A percentile compares a stretch with the other conserved stretches of the same genome.
Conservation (phyloP, 1,284 basidiomycete species). For the Xerocomus nothofagi region DNA sequence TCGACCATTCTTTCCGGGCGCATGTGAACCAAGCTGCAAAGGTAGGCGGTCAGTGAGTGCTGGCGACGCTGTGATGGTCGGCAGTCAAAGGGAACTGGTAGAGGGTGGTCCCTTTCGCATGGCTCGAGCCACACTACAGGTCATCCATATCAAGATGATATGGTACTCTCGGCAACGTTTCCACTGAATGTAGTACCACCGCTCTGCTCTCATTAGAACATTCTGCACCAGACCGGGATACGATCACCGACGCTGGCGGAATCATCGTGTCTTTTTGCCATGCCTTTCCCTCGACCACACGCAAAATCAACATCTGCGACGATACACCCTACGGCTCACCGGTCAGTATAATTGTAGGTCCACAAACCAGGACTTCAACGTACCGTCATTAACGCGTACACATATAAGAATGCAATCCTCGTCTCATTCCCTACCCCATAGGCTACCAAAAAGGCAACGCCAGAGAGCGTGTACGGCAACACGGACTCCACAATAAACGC, state of each 20-base stretch:
- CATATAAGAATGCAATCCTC: conserved; percentile 1
- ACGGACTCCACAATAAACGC: conserved; percentile 18
- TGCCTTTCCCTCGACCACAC: conserved; percentile 7
- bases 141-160: too few relatives aligned
- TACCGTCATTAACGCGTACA: conserved; percentile 15
- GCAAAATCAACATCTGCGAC: conserved; percentile 22
- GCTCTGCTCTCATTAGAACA: background rate
- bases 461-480: conserved; percentile 14
- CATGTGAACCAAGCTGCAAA: too few relatives aligned
- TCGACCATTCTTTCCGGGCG: too few relatives aligned
- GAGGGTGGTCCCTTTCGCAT: conserved; percentile 5
- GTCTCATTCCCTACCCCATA: conserved; percentile 1
- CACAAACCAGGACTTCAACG: background rate
- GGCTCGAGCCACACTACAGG: conserved; percentile 10
- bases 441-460: conserved; percentile 12
- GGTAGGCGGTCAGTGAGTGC: too few relatives aligned
- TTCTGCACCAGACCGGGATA: background rate
- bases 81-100: too few relatives aligned
- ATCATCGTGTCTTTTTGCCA: background rate
- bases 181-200: background rate
- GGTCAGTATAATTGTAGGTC: background rate
- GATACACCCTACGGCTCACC: conserved; percentile 15
- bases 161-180: background rate
- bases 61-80: too few relatives aligned
- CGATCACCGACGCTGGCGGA: background rate